A percentile compares a stretch with the other conserved stretches of the same genome.
These are phyloP conservation scores for Chionographis japonica DNA, from an alignment of 106 monocot species.

Conservation along the genomic window DNA sequence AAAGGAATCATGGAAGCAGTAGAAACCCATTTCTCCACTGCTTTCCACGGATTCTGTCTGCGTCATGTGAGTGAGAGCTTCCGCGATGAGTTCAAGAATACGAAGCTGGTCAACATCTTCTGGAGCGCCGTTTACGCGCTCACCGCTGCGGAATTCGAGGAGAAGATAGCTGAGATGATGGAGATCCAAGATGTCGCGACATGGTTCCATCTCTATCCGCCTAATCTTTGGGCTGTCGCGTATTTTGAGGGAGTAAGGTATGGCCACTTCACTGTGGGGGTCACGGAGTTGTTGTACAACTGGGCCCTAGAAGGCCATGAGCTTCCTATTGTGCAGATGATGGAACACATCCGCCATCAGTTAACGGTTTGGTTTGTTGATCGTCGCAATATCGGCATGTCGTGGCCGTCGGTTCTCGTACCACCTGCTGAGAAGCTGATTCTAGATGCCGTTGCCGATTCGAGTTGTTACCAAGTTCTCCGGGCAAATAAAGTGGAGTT, in stretches of 20 bases:
- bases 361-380: slow-evolving; percentile 66
- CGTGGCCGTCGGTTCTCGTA: slow-evolving; percentile 70
- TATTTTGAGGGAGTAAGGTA: slow-evolving; percentile 83
- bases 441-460: slow-evolving; percentile 76
- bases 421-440: slow-evolving; percentile 86
- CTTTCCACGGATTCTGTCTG: slow-evolving; percentile 84
- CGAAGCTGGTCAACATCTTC: slow-evolving; percentile 91
- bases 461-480: slow-evolving; percentile 89
- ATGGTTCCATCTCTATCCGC: slow-evolving; percentile 80
- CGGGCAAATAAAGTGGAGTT: slow-evolving; percentile 98
- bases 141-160: slow-evolving; percentile 77
- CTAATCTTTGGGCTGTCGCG: slow-evolving; percentile 89
- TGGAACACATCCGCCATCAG: slow-evolving; percentile 79
- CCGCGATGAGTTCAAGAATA: slow-evolving; percentile 95
- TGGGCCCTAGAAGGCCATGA: slow-evolving; percentile 96
- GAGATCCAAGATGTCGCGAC: slow-evolving; percentile 79
- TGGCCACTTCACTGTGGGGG: slow-evolving; percentile 70
- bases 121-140: slow-evolving; percentile 94
- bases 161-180: slow-evolving; percentile 84
- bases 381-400: slow-evolving; percentile 47
- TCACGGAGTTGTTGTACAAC: slow-evolving; percentile 78
- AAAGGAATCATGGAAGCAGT: slow-evolving; percentile 78
- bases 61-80: slow-evolving; percentile 89
- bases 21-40: slow-evolving; percentile 76
- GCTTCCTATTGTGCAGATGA: slow-evolving; percentile 89